These are phyloP conservation scores for Populus nigra DNA, from an alignment of 345 rosid genomes.

Conservation along the genomic window DNA sequence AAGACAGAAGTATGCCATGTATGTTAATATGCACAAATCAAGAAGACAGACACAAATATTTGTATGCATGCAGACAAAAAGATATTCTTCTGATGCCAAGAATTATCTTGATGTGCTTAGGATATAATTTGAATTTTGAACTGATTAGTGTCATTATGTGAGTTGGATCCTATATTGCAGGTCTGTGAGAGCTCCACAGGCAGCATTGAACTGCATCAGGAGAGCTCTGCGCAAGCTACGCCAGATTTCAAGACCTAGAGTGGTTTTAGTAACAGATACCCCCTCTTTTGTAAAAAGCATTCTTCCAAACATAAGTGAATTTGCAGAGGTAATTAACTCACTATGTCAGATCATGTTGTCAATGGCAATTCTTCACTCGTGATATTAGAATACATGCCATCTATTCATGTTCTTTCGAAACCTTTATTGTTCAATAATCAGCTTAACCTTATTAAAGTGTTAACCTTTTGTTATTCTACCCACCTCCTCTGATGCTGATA, in stretches of 20 bases:
- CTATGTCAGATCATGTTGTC: constrained; percentile 1
- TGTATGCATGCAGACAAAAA: neutral
- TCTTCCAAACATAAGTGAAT: constrained; percentile 46
- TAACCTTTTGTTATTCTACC: no score
- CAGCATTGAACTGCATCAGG: constrained; percentile 63
- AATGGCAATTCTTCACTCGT: neutral
- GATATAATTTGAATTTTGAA: neutral
- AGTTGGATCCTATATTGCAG: constrained; percentile 39
- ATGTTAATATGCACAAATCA: no score
- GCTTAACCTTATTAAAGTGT: neutral
- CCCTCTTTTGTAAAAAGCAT: constrained; percentile 64
- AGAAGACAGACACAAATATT: neutral
- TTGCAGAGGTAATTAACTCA: constrained; percentile 72
- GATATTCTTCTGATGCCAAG: neutral
- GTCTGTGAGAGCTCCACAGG: constrained; percentile 70
- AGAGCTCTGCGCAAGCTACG: constrained; percentile 45
- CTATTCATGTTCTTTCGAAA: neutral
- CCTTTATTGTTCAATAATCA: neutral
- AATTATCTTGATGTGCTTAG: neutral
- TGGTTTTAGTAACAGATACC: constrained; percentile 82
- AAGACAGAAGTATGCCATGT: neutral
- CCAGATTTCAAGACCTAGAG: constrained; percentile 49
- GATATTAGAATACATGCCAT: neutral
- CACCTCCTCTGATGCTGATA: no score
- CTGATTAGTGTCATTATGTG: constrained; percentile 13